Evolutionary conservation across 345 rosid genomes (phyloP).

Genomic region (Bretschneidera sinensis): DNA sequence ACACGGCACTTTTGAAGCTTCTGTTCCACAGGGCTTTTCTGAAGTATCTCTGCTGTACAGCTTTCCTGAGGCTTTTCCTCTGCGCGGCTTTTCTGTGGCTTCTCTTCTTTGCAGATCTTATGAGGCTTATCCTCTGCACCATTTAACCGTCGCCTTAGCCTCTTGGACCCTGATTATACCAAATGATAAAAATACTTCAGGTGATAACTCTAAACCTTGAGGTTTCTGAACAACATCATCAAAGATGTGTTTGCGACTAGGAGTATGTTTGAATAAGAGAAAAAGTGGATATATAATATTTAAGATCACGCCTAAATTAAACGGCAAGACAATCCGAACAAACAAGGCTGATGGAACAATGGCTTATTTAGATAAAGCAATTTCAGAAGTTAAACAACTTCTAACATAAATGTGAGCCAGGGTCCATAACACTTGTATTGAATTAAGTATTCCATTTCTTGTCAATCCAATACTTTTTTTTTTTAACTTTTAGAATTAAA

Average conservation of each 20-base stretch:
- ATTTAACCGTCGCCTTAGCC: slow-evolving; percentile 20
- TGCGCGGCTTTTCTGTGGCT: slow-evolving; percentile 11
- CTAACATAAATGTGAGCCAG: background rate
- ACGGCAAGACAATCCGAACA: background rate
- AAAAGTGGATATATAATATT: no score
- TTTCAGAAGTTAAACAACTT: background rate
- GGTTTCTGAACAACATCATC: background rate
- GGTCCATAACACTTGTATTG: no score
- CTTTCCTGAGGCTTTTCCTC: slow-evolving; percentile 19
- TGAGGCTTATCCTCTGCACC: slow-evolving; percentile 8
- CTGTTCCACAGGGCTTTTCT: slow-evolving; percentile 20
- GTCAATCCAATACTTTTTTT: no score
- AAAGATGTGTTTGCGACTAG: background rate
- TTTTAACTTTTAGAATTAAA: background rate
- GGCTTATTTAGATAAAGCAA: background rate
- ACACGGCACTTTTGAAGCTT: slow-evolving; percentile 10
- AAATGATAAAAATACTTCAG: background rate
- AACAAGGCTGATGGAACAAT: background rate
- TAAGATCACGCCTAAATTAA: background rate
- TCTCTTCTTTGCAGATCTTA: slow-evolving; percentile 17
- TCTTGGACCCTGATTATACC: slow-evolving; percentile 37
- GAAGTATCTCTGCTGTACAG: slow-evolving; percentile 11
- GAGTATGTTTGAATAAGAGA: background rate
- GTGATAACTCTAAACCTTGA: background rate
- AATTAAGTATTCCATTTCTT: no score